Evolutionary conservation across 257 asterid species (phyloP).

Genomic region (Nicotiana sylvestris): DNA sequence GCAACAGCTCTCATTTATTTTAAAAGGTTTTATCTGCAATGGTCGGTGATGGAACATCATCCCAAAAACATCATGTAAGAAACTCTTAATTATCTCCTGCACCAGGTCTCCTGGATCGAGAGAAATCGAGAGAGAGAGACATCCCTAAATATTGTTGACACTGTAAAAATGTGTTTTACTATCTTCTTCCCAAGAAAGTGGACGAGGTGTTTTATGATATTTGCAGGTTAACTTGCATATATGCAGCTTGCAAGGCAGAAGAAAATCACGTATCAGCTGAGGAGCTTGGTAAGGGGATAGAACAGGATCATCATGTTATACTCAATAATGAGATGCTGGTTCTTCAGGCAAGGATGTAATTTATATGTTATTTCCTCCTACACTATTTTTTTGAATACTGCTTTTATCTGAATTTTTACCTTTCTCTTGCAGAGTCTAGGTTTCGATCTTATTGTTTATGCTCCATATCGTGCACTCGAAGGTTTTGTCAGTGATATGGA

Average conservation of each 20-base stretch:
- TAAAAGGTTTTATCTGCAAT: constrained; percentile 90
- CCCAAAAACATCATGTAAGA: constrained; percentile 89
- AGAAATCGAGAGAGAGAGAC: too few relatives aligned
- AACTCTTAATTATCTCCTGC: too few relatives aligned
- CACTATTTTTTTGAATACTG: constrained; percentile 9
- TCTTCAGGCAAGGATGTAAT: constrained; percentile 62
- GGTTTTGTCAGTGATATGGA: constrained; percentile 73
- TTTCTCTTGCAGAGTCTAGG: constrained; percentile 73
- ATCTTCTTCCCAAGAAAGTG: constrained; percentile 5
- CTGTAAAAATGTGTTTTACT: too few relatives aligned
- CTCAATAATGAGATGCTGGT: constrained; percentile 91
- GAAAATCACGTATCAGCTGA: constrained; percentile 99
- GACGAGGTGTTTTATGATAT: too few relatives aligned
- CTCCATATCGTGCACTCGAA: constrained; percentile 90
- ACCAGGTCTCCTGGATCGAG: too few relatives aligned
- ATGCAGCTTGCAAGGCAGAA: constrained; percentile 95
- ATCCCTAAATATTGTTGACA: too few relatives aligned
- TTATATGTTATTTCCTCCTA: not conserved
- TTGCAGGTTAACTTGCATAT: constrained; percentile 90
- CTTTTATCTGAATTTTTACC: constrained; percentile 6
- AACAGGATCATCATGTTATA: constrained; percentile 85
- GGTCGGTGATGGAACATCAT: constrained; percentile 99
- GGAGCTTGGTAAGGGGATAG: constrained; percentile 99
- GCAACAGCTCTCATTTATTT: constrained; percentile 94
- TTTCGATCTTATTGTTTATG: constrained; percentile 89